Conservation (phyloP, 371 early-diverging fungal genomes). For the Actinomortierella wolfii region DNA sequence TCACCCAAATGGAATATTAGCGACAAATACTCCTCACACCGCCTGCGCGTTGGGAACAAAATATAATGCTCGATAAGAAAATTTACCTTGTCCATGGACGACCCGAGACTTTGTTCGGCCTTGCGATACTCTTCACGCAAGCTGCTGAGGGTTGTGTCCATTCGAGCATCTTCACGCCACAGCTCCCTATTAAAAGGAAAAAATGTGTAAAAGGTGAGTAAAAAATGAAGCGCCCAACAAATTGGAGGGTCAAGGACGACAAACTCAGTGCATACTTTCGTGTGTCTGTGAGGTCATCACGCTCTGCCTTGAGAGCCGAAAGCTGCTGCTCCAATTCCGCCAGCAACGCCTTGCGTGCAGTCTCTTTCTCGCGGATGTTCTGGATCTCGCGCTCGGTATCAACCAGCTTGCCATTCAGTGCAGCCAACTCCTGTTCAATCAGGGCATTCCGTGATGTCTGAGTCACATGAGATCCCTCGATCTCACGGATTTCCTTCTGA, state of each 20-base stretch:
- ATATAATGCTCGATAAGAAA: too few relatives aligned
- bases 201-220: neutral
- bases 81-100: constrained; percentile 78
- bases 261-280: constrained; percentile 60
- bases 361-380: constrained; percentile 51
- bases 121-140: constrained; percentile 77
- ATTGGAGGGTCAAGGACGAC: neutral
- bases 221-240: constrained; percentile 1
- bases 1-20: constrained; percentile 4
- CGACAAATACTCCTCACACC: too few relatives aligned
- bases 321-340: constrained; percentile 47
- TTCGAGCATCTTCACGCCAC: constrained; percentile 91
- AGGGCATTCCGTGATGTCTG: constrained; percentile 55
- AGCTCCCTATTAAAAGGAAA: constrained; percentile 48
- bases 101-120: constrained; percentile 72
- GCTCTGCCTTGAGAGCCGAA: constrained; percentile 47
- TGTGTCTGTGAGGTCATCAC: constrained; percentile 72
- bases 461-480: constrained; percentile 53
- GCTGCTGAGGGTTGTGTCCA: constrained; percentile 70
- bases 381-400: constrained; percentile 49
- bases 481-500: constrained; percentile 64
- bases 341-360: constrained; percentile 38
- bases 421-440: constrained; percentile 8
- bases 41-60: too few relatives aligned
- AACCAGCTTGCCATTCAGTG: constrained; percentile 11